phyloP scores from a whole-genome alignment of 2,329 filamentous ascomycete species.

The Pseudogymnoascus sp. region DNA sequence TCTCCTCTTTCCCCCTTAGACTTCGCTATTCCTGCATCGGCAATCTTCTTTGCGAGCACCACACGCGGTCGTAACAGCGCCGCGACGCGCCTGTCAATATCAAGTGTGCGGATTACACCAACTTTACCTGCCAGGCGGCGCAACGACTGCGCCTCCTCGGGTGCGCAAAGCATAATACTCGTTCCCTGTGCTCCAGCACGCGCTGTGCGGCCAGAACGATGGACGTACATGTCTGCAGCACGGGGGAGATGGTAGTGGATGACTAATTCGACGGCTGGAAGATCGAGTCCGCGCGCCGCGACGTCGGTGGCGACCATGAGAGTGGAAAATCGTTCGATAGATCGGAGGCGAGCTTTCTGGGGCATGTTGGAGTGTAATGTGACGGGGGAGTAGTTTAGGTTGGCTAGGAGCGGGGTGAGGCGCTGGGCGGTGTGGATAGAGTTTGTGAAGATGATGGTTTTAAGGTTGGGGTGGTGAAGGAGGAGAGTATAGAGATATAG shows the following conservation, averaged over 20 bases:
- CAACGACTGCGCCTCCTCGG: constrained; percentile 83
- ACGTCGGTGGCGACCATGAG: constrained; percentile 91
- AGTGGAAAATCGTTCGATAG: constrained; percentile 72
- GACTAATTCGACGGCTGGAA: constrained; percentile 80
- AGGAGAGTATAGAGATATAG: constrained; percentile 87
- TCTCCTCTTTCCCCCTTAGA: constrained; percentile 80
- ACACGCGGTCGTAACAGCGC: constrained; percentile 69
- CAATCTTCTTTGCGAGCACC: constrained; percentile 76
- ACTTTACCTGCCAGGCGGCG: constrained; percentile 81
- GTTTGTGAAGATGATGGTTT: constrained; percentile 89
- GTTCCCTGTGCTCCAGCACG: constrained; percentile 71
- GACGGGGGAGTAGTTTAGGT: constrained; percentile 67
- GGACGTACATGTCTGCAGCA: constrained; percentile 87
- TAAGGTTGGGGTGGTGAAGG: constrained; percentile 70
- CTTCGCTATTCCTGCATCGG: constrained; percentile 76
- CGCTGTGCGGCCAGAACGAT: constrained; percentile 89
- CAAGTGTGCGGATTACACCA: constrained; percentile 70
- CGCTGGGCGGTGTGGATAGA: constrained; percentile 89
- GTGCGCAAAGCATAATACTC: constrained; percentile 81
- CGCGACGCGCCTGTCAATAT: constrained; percentile 75
- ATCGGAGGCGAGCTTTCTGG: constrained; percentile 90
- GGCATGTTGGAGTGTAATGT: constrained; percentile 90
- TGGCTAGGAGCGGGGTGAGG: constrained; percentile 74
- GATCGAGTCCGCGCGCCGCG: constrained; percentile 87
- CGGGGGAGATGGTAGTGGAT: constrained; percentile 94